phyloP scores from a whole-genome alignment of 225 moss, liverwort and hornwort species.

The Asterella californica region DNA sequence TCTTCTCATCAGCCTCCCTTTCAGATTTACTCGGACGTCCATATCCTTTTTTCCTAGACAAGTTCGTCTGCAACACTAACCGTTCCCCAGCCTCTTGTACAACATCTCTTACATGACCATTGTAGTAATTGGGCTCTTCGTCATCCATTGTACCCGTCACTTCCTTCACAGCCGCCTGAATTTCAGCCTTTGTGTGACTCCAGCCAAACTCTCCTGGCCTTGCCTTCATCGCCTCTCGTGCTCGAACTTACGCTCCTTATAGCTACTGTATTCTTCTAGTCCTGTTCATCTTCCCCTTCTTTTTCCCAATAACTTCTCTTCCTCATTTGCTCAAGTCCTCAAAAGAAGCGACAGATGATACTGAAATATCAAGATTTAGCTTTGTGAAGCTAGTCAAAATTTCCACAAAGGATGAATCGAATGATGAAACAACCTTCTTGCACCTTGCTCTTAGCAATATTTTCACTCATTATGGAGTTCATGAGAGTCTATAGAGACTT shows the following conservation, averaged over 20 bases:
- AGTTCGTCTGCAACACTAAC: not conserved
- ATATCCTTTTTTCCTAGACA: not conserved
- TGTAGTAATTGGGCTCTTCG: slow-evolving; percentile 8
- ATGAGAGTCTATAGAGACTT: not conserved
- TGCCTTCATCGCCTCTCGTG: not conserved
- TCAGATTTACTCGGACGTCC: not conserved
- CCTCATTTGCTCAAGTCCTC: not conserved
- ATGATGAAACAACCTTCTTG: not conserved
- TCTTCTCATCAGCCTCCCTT: not conserved
- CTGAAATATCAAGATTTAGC: too few relatives aligned
- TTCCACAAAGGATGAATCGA: not conserved
- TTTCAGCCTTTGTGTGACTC: not conserved
- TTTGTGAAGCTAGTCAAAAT: too few relatives aligned
- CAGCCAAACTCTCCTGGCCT: not conserved
- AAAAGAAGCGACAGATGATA: too few relatives aligned
- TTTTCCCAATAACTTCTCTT: not conserved
- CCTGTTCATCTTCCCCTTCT: not conserved
- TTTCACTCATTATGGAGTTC: too few relatives aligned
- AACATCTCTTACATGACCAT: not conserved
- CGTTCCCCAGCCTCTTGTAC: not conserved
- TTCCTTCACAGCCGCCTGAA: not conserved
- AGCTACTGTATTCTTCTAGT: not conserved
- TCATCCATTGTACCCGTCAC: not conserved
- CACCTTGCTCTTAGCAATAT: too few relatives aligned
- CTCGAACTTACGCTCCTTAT: not conserved